Base-by-base conservation (phyloP, 148 eudicot genomes). In the Pharnaceum exiguum region DNA sequence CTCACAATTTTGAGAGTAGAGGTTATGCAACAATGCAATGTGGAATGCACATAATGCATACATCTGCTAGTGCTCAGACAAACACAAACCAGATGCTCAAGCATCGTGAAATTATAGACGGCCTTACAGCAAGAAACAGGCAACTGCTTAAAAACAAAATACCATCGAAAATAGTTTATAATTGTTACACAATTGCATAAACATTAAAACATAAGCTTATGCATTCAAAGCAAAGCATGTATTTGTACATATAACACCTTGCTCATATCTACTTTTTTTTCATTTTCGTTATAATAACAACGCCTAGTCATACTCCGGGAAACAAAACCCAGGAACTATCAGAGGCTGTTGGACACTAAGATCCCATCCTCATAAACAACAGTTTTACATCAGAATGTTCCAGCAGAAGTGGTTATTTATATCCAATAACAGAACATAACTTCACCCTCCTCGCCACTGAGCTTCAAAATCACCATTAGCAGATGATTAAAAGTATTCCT, bases 401-500 rank as follows among this genome's bases (percentile, higher is more conserved):
- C 32, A 29, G 62, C 29, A 62, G 36, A 57, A 46, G 36, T 37
- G 51, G 63, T 70, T 63, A 55, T 55, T 69, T 27, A n/a, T n/a
- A 60, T 37, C 65, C 52, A 62, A 55, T n/a, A 48, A 62, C 63
- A 68, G 43, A 38, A 63, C 24, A 48, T 12, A 49, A 49, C 63
- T 49, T 36, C 65, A 49, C 25, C 74, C 43, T 69, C 53, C 33
- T 43, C 12, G 23, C 43, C 62, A 44, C 22, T 23, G 63, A 55
- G 43, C 74, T 42, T 19, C 46, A 15, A 63, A 47, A 11, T 46
- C n/a, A 42, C 53, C 55, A 56, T 27, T 24, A 40, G 62, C 69
- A 57, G 69, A 61, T 57, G 27, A 40, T 63, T 53, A 51, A 35
- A 56, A 31, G 49, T 49, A 38, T 50, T 56, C 74, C 68, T 63